A percentile compares a stretch with the other conserved stretches of the same genome.
phyloP scores from a whole-genome alignment of 495 filamentous ascomycete genomes.

The Haplographium delicatum region DNA sequence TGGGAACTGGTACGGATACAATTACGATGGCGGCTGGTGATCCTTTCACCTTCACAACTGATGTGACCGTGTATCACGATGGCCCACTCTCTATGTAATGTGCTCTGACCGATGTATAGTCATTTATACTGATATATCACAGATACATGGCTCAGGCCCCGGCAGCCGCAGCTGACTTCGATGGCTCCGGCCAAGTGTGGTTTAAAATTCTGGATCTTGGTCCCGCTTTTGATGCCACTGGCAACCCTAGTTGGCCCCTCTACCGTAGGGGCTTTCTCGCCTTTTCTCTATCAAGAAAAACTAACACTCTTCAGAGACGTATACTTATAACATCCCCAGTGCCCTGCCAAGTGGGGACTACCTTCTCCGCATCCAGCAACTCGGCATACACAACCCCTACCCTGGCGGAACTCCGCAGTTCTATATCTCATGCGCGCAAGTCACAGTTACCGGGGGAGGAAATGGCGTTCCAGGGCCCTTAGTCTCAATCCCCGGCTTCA shows the following conservation, averaged over 20 bases:
- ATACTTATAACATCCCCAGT: conserved; percentile 49
- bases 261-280: conserved; percentile 24
- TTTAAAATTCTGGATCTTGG: conserved; percentile 20
- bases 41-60: conserved; percentile 45
- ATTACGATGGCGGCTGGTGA: conserved; percentile 46
- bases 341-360: conserved; percentile 53
- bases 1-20: conserved; percentile 40
- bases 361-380: conserved; percentile 54
- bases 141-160: conserved; percentile 51
- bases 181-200: conserved; percentile 50
- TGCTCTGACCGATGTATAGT: too few species aligned
- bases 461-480: conserved; percentile 38
- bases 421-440: conserved; percentile 54
- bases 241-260: conserved; percentile 34
- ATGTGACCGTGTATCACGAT: conserved; percentile 53
- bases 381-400: conserved; percentile 57
- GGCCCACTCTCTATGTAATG: conserved; percentile 47
- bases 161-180: conserved; percentile 32
- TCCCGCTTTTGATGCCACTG: conserved; percentile 9
- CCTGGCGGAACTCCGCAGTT: conserved; percentile 40
- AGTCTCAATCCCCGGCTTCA: conserved; percentile 48
- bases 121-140: too few species aligned
- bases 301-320: conserved; percentile 30
- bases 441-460: conserved; percentile 52
- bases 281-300: neutral